Conservation (phyloP, 257 asterid genomes). For the Anisodus tanguticus region DNA sequence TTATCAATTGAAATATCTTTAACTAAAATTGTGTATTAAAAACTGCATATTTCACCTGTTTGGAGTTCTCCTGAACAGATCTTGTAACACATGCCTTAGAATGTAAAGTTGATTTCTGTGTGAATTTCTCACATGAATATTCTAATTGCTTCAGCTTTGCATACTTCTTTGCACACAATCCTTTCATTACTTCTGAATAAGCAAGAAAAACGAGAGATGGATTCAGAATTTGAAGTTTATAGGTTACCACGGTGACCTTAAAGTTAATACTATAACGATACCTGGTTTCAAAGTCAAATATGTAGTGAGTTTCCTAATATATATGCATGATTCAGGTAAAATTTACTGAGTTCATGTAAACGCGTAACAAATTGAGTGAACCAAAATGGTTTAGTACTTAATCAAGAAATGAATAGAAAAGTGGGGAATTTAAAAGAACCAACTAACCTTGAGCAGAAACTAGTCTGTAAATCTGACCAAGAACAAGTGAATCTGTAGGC, state of each 20-base stretch:
- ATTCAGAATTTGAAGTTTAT: too few species aligned
- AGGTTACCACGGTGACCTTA: too few species aligned
- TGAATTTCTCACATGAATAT: not conserved
- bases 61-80: conserved; percentile 43
- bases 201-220: not conserved
- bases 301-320: too few species aligned
- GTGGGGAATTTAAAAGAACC: not conserved
- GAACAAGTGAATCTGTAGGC: conserved; percentile 72
- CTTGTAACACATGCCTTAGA: conserved; percentile 51
- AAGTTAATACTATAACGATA: too few species aligned
- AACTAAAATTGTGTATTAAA: too few species aligned
- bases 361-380: not conserved
- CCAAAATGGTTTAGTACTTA: not conserved
- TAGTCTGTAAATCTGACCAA: conserved; percentile 88
- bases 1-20: too few species aligned
- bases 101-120: conserved; percentile 40
- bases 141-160: conserved; percentile 60
- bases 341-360: not conserved
- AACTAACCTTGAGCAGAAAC: conserved; percentile 72
- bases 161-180: conserved; percentile 74
- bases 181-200: conserved; percentile 65
- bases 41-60: conserved; percentile 34
- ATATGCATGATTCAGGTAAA: too few species aligned
- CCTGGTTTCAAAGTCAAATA: too few species aligned
- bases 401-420: not conserved